These are phyloP conservation scores for Peribolospora kevripleyi DNA, from an alignment of 768 basidiomycete genomes.

Conservation along the genomic window DNA sequence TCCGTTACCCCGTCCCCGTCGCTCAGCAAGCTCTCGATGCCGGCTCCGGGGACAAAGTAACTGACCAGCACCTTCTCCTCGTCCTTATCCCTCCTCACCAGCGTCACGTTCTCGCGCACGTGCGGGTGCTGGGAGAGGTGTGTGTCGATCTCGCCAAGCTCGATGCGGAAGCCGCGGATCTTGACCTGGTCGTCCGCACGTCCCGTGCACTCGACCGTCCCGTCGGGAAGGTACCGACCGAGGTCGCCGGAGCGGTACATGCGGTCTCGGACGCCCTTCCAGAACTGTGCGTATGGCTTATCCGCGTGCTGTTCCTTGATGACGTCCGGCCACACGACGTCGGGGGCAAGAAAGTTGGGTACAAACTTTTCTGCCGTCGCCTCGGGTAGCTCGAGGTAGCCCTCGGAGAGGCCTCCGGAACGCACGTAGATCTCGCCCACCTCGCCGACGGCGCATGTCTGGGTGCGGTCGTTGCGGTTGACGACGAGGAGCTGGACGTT, in stretches of 20 bases:
- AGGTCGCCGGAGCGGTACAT: constrained; percentile 97
- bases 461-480: constrained; percentile 57
- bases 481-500: constrained; percentile 93
- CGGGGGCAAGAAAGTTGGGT: constrained; percentile 32
- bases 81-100: constrained; percentile 89
- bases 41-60: constrained; percentile 79
- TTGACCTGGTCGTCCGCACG: constrained; percentile 97
- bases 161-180: constrained; percentile 96
- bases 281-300: constrained; percentile 51
- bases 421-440: constrained; percentile 97
- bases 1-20: constrained; percentile 22
- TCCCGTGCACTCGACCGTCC: constrained; percentile 86
- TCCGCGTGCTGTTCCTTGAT: constrained; percentile 35
- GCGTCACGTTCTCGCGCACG: constrained; percentile 90
- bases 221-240: constrained; percentile 75
- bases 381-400: constrained; percentile 52
- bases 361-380: constrained; percentile 83
- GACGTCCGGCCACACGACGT: constrained; percentile 38
- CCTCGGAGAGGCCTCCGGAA: constrained; percentile 82
- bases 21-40: constrained; percentile 40
- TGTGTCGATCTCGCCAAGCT: constrained; percentile 92
- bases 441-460: constrained; percentile 82
- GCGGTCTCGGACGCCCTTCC: constrained; percentile 86
- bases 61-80: constrained; percentile 96
- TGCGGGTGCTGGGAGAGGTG: constrained; percentile 79